A percentile compares a stretch with the other conserved stretches of the same genome.
Conservation (phyloP, 768 basidiomycete genomes). For the Podaxis mareebaensis region DNA sequence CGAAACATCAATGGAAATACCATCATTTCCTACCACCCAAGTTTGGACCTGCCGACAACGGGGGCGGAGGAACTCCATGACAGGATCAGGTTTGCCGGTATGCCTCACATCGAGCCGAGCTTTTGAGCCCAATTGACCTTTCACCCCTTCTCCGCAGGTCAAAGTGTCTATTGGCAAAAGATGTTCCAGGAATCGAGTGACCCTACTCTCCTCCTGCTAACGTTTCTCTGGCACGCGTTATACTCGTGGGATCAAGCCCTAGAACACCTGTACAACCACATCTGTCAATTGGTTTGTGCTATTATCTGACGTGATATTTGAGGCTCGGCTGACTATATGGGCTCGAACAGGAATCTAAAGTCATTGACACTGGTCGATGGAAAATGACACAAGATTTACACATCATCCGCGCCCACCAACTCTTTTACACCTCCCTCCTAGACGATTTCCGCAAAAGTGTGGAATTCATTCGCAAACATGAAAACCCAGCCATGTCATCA, state of each 20-base stretch:
- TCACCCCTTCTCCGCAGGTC: conserved; percentile 21
- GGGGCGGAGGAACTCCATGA: conserved; percentile 43
- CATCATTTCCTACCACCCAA: conserved; percentile 52
- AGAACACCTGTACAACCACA: conserved; percentile 50
- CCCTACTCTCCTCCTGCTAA: conserved; percentile 53
- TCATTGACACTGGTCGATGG: conserved; percentile 44
- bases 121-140: background rate
- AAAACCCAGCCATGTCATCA: conserved; percentile 49
- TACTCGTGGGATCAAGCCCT: conserved; percentile 63
- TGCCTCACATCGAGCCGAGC: background rate
- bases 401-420: conserved; percentile 57
- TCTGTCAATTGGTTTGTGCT: conserved; percentile 45
- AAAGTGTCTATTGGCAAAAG: conserved; percentile 46
- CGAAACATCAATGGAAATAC: conserved; percentile 46
- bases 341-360: conserved; percentile 44
- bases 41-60: conserved; percentile 36
- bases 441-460: conserved; percentile 56
- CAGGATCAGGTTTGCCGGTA: conserved; percentile 48
- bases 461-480: conserved; percentile 46
- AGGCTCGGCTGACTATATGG: background rate
- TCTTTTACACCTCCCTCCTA: conserved; percentile 58
- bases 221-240: conserved; percentile 55
- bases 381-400: conserved; percentile 56
- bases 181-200: conserved; percentile 41
- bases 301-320: background rate